phyloP scores from a whole-genome alignment of 768 basidiomycete species.

The Lentinus brumalis region DNA sequence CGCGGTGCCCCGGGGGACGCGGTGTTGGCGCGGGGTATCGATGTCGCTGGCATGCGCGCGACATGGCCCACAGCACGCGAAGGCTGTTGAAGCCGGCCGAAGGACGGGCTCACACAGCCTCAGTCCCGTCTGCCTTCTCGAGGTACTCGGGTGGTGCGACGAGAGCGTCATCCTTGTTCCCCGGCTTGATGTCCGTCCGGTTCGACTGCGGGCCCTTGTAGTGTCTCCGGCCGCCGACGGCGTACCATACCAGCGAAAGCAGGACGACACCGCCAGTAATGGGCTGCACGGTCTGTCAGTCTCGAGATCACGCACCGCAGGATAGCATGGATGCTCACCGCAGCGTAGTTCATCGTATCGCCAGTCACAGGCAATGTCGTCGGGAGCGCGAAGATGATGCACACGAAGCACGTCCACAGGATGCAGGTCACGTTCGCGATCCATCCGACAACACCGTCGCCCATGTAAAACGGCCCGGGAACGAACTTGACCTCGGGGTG shows the following conservation, averaged over 20 bases:
- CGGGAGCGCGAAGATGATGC: slow-evolving; percentile 73
- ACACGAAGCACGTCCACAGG: slow-evolving; percentile 67
- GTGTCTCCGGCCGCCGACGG: slow-evolving; percentile 20
- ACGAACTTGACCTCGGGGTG: slow-evolving; percentile 85
- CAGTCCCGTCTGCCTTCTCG: slow-evolving; percentile 12
- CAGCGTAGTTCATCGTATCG: slow-evolving; percentile 81
- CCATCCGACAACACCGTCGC: slow-evolving; percentile 64
- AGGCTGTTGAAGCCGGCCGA: slow-evolving; percentile 16
- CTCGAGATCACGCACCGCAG: not conserved
- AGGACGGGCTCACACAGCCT: slow-evolving; percentile 3
- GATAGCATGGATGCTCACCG: slow-evolving; percentile 41
- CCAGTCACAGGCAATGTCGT: slow-evolving; percentile 68
- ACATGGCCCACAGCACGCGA: not conserved
- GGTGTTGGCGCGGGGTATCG: not conserved
- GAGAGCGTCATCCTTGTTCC: slow-evolving; percentile 5
- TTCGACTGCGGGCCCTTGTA: slow-evolving; percentile 31
- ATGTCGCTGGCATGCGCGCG: not conserved
- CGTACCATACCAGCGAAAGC: slow-evolving; percentile 28
- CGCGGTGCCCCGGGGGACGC: too few relatives aligned
- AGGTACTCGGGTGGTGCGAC: not conserved
- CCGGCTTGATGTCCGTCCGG: slow-evolving; percentile 11
- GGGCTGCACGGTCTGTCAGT: slow-evolving; percentile 13
- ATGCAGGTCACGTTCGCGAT: slow-evolving; percentile 67
- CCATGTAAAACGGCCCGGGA: slow-evolving; percentile 88
- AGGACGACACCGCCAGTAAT: slow-evolving; percentile 39